phyloP scores from a whole-genome alignment of 2,329 filamentous ascomycete species.

The Xenoacremonium recifei region DNA sequence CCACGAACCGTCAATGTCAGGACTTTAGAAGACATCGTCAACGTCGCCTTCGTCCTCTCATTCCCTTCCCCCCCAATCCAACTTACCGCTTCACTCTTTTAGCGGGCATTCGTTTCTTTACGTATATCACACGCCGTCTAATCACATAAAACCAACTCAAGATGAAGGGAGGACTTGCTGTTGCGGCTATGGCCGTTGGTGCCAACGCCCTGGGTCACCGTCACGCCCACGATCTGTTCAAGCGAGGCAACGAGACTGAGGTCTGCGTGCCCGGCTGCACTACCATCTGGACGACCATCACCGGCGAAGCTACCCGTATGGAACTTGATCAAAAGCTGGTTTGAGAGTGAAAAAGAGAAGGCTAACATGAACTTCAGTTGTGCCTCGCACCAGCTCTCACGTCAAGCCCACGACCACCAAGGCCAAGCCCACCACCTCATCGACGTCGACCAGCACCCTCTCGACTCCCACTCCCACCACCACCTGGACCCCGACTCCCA shows the following conservation, averaged over 20 bases:
- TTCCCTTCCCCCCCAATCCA: conserved; percentile 39
- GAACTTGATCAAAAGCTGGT: conserved; percentile 13
- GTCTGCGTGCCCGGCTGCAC: conserved; percentile 64
- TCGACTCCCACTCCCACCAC: conserved; percentile 27
- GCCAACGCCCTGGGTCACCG: conserved; percentile 61
- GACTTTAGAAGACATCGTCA: conserved; percentile 48
- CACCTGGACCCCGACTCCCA: conserved; percentile 8
- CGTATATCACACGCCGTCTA: conserved; percentile 20
- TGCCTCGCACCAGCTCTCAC: conserved; percentile 34
- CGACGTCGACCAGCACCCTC: conserved; percentile 28
- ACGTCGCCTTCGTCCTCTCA: conserved; percentile 50
- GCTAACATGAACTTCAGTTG: conserved; percentile 31
- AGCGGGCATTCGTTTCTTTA: conserved; percentile 74
- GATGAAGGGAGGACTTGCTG: conserved; percentile 74
- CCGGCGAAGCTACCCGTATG: conserved; percentile 65
- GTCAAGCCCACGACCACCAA: conserved; percentile 16
- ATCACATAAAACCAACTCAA: conserved; percentile 19
- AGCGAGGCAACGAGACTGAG: conserved; percentile 43
- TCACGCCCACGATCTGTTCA: conserved; percentile 61
- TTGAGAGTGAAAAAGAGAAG: neutral
- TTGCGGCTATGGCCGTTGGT: conserved; percentile 56
- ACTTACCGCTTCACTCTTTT: conserved; percentile 81
- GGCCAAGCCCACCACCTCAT: conserved; percentile 22
- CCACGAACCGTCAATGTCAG: conserved; percentile 46
- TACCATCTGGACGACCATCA: conserved; percentile 71